Percentiles rank a stretch among this genome's conserved stretches.
Conservation (phyloP, 352 stramenopile species). For the Phytopythium boreale region DNA sequence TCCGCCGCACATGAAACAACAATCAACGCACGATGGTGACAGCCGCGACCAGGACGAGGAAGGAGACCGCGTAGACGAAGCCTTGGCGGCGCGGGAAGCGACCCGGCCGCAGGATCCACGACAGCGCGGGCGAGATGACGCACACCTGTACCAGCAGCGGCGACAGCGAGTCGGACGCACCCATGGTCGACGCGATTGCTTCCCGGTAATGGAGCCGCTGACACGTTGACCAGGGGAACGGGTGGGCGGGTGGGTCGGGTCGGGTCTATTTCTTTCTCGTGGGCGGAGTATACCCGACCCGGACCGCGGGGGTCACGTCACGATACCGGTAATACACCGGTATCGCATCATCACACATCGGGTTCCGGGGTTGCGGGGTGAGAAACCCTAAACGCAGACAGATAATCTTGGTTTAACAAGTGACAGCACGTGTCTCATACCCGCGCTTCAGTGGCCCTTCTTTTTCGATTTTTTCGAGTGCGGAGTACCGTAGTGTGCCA, state of each 20-base stretch:
- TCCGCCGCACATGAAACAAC: too few relatives aligned
- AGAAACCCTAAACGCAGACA: too few relatives aligned
- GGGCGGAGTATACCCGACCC: too few relatives aligned
- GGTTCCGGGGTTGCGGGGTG: neutral
- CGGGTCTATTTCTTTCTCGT: too few relatives aligned
- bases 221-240: neutral
- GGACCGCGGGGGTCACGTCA: neutral
- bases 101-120: conserved; percentile 94
- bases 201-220: too few relatives aligned
- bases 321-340: neutral
- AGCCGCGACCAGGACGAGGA: conserved; percentile 89
- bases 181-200: conserved; percentile 16
- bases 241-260: too few relatives aligned
- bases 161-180: conserved; percentile 56
- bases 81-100: conserved; percentile 91
- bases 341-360: neutral
- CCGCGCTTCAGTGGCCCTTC: neutral
- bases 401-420: conserved; percentile 2
- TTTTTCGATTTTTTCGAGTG: neutral
- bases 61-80: conserved; percentile 94
- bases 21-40: conserved; percentile 85
- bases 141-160: conserved; percentile 72
- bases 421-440: conserved; percentile 1
- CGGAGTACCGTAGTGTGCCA: neutral
- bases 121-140: conserved; percentile 86